Percentiles rank a stretch among this genome's conserved stretches.
Conservation (phyloP, 2,329 filamentous ascomycete genomes). For the Phymatotrichopsis omnivora region DNA sequence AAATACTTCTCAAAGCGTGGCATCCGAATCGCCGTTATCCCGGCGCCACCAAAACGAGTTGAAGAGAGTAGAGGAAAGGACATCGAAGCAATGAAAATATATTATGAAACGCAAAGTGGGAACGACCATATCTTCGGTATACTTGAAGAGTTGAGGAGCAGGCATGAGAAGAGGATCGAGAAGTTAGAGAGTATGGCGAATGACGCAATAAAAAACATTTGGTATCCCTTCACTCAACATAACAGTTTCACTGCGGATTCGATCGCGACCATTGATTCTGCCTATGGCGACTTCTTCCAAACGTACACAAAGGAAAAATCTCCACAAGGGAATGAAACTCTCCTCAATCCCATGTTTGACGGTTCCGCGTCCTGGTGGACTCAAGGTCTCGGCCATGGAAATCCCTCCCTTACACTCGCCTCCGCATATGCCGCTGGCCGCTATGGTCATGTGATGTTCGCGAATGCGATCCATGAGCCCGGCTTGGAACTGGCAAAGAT, state of each 20-base stretch:
- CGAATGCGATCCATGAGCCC: slow-evolving; percentile 67
- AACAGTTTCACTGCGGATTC: slow-evolving; percentile 49
- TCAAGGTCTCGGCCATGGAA: slow-evolving; percentile 73
- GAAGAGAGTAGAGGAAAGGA: slow-evolving; percentile 41
- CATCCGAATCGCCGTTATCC: slow-evolving; percentile 48
- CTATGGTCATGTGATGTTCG: slow-evolving; percentile 85
- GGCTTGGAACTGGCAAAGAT: slow-evolving; percentile 58
- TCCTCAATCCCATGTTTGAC: slow-evolving; percentile 61
- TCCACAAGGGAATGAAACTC: slow-evolving; percentile 28
- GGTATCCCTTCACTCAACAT: slow-evolving; percentile 85
- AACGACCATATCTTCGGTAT: slow-evolving; percentile 39
- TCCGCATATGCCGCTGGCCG: slow-evolving; percentile 72
- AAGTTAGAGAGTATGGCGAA: slow-evolving; percentile 51
- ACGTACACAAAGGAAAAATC: too few relatives aligned
- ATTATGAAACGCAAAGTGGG: slow-evolving; percentile 47
- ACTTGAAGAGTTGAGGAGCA: slow-evolving; percentile 43
- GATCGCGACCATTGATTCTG: slow-evolving; percentile 69
- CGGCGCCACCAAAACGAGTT: slow-evolving; percentile 47
- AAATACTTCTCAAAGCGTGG: slow-evolving; percentile 55
- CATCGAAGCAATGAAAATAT: slow-evolving; percentile 47
- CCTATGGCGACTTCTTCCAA: slow-evolving; percentile 69
- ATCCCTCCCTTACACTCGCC: slow-evolving; percentile 58
- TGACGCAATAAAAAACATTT: slow-evolving; percentile 56
- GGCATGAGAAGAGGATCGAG: slow-evolving; percentile 48
- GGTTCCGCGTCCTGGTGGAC: slow-evolving; percentile 89